Percentiles rank a stretch among this genome's conserved stretches.
Conservation (phyloP, 2,329 filamentous ascomycete genomes). For the Ophiostoma sp. region DNA sequence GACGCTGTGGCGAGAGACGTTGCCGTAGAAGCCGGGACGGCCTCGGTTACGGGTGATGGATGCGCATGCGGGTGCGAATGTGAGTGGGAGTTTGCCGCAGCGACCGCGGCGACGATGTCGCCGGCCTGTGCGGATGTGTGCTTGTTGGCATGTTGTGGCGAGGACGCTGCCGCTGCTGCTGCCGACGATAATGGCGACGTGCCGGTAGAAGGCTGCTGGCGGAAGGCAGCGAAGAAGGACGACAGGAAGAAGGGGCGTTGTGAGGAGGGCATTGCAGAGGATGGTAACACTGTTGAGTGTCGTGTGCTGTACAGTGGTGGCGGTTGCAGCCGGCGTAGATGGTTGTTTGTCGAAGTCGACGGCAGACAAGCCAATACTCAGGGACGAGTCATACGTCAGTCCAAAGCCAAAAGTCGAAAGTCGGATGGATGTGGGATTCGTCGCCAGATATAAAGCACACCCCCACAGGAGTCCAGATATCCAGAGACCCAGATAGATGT, state of each 20-base stretch:
- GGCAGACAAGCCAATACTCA: not conserved
- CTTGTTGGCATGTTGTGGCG: constrained; percentile 36
- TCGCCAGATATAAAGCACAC: not conserved
- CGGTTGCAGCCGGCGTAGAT: not conserved
- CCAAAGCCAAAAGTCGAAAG: too few species aligned
- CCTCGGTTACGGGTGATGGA: constrained; percentile 23
- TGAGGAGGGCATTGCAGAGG: constrained; percentile 40
- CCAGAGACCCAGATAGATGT: not conserved
- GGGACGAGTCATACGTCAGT: too few species aligned
- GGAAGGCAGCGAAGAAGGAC: constrained; percentile 52
- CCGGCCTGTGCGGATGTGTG: constrained; percentile 31
- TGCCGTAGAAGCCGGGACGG: constrained; percentile 25
- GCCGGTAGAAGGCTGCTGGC: constrained; percentile 40
- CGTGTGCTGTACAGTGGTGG: not conserved
- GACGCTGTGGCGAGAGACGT: constrained; percentile 27
- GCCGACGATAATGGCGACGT: constrained; percentile 23
- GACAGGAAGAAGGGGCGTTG: constrained; percentile 54
- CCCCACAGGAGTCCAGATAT: not conserved
- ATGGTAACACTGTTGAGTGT: not conserved
- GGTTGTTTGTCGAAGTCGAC: not conserved
- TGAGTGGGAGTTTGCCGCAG: not conserved
- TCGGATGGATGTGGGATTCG: not conserved
- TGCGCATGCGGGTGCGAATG: not conserved
- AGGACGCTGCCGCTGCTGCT: constrained; percentile 26
- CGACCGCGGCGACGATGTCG: constrained; percentile 27